Conservation (phyloP, 2,329 filamentous ascomycete genomes). For the Tetracladium maxilliforme region DNA sequence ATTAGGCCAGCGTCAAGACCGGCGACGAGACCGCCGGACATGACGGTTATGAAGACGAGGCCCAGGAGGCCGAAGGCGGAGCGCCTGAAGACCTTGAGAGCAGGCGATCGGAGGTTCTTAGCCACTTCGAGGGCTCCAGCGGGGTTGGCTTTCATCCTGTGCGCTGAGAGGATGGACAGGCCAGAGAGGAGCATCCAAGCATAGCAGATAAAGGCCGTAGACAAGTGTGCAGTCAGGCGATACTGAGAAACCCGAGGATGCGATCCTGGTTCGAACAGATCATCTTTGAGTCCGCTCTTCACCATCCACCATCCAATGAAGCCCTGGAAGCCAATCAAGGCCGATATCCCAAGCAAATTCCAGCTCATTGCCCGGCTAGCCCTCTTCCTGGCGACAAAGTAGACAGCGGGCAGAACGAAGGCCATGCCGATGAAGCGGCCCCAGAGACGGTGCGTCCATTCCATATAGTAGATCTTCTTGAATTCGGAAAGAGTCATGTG, state of each 20-base stretch:
- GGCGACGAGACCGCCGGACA: conserved; percentile 88
- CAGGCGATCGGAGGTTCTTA: conserved; percentile 46
- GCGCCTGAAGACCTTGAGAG: conserved; percentile 59
- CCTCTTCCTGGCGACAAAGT: conserved; percentile 69
- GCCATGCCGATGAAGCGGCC: conserved; percentile 81
- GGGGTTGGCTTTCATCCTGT: conserved; percentile 55
- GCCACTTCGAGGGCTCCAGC: conserved; percentile 44
- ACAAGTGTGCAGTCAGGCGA: conserved; percentile 76
- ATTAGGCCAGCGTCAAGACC: conserved; percentile 93
- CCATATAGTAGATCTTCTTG: conserved; percentile 99
- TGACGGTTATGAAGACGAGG: conserved; percentile 76
- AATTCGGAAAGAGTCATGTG: conserved; percentile 89
- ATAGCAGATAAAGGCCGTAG: conserved; percentile 85
- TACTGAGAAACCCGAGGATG: conserved; percentile 94
- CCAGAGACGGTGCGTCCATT: conserved; percentile 94
- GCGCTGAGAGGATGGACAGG: conserved; percentile 67
- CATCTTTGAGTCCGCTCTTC: conserved; percentile 87
- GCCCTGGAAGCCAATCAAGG: conserved; percentile 86
- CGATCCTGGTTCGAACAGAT: conserved; percentile 80
- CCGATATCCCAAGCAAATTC: conserved; percentile 70
- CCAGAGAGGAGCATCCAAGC: conserved; percentile 87
- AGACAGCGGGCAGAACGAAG: conserved; percentile 76
- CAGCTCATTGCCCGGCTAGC: conserved; percentile 67
- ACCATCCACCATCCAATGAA: conserved; percentile 99
- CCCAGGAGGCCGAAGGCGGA: conserved; percentile 55